phyloP scores from a whole-genome alignment of 345 rosid genomes.

The Punica granatum region DNA sequence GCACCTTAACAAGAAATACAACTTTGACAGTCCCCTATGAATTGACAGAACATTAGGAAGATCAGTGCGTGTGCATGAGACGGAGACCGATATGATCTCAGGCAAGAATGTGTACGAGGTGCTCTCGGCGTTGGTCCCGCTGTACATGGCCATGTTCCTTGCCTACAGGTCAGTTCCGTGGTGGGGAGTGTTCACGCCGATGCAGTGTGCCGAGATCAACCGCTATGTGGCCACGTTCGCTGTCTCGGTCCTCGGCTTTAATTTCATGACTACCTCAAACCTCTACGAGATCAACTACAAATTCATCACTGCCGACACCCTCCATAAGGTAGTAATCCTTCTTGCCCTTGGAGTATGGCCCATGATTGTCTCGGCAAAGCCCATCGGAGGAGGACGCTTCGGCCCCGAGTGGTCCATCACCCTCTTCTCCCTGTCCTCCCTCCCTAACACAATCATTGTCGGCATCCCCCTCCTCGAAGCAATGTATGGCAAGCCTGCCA shows the following conservation, averaged over 20 bases:
- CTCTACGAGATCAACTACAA: conserved; percentile 19
- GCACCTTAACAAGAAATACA: no score
- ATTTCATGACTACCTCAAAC: conserved; percentile 16
- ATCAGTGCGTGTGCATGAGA: no score
- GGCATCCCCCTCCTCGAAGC: conserved; percentile 17
- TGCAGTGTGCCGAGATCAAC: conserved; percentile 31
- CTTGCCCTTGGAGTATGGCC: conserved; percentile 16
- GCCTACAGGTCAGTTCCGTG: conserved; percentile 26
- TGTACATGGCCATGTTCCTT: conserved; percentile 26
- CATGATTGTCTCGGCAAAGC: background rate
- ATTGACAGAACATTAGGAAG: no score
- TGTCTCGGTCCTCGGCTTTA: conserved; percentile 24
- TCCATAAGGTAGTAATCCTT: conserved; percentile 21
- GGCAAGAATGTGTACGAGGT: conserved; percentile 21
- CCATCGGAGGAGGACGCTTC: background rate
- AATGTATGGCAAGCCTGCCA: conserved; percentile 9
- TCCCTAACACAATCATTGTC: conserved; percentile 17
- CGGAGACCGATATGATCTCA: background rate
- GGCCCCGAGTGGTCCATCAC: conserved; percentile 15
- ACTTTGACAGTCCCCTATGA: no score
- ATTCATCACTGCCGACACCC: conserved; percentile 32
- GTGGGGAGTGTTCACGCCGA: conserved; percentile 30
- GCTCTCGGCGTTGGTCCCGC: conserved; percentile 23
- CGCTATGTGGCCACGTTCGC: conserved; percentile 28
- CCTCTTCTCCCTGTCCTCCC: conserved; percentile 11